Evolutionary conservation across 805 yeast genomes (phyloP).

Genomic region (Cephaloascus fragrans): DNA sequence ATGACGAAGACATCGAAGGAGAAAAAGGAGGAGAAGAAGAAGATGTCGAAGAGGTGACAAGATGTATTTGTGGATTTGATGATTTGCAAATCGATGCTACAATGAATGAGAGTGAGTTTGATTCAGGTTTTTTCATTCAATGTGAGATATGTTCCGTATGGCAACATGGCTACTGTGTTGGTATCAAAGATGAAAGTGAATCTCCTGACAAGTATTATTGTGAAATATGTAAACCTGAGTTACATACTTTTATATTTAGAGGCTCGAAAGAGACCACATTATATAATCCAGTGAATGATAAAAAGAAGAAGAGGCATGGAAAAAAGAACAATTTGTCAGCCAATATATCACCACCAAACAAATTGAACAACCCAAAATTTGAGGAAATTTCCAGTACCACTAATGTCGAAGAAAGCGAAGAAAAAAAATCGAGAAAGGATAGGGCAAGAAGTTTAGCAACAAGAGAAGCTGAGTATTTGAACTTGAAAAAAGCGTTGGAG

Average conservation of each 20-base stretch:
- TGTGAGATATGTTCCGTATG: slow-evolving; percentile 90
- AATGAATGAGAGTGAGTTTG: slow-evolving; percentile 14
- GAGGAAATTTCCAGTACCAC: slow-evolving; percentile 3
- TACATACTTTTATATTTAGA: slow-evolving; percentile 44
- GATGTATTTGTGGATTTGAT: background rate
- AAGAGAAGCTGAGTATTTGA: slow-evolving; percentile 23
- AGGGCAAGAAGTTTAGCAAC: slow-evolving; percentile 25
- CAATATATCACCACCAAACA: background rate
- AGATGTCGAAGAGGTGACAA: background rate
- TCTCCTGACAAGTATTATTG: slow-evolving; percentile 96
- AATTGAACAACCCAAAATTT: background rate
- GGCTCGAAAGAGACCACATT: slow-evolving; percentile 15
- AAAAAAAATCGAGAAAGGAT: slow-evolving; percentile 18
- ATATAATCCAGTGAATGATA: slow-evolving; percentile 31
- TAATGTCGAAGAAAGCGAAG: slow-evolving; percentile 6
- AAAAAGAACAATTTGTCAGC: slow-evolving; percentile 8
- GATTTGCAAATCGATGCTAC: background rate
- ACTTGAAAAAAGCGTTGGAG: slow-evolving; percentile 33
- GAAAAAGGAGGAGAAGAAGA: too few species aligned
- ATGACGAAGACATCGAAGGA: too few species aligned
- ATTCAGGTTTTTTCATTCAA: slow-evolving; percentile 64
- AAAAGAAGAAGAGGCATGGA: slow-evolving; percentile 14
- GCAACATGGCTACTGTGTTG: slow-evolving; percentile 98
- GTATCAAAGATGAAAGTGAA: slow-evolving; percentile 59
- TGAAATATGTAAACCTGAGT: slow-evolving; percentile 80